Evolutionary conservation across 371 early-diverging fungal species (phyloP).

Genomic region (Mortierella sp.): DNA sequence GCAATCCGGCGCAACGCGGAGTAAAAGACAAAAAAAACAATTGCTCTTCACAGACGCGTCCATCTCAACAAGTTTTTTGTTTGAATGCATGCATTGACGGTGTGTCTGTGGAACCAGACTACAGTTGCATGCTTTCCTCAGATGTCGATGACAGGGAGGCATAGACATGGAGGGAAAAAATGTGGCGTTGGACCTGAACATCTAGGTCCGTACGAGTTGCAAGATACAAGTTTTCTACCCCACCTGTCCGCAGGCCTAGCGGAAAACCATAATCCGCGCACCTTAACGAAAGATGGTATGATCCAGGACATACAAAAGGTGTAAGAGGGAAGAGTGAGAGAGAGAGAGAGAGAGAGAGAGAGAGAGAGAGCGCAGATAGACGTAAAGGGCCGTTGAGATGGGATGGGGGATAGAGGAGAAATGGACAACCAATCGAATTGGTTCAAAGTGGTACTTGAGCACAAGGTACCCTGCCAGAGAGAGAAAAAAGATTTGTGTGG

Average conservation of each 20-base stretch:
- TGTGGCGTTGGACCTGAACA: background rate
- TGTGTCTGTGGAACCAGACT: background rate
- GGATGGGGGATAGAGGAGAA: background rate
- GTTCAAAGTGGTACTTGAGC: background rate
- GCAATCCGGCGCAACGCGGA: slow-evolving; percentile 5
- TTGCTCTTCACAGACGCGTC: background rate
- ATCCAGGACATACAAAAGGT: background rate
- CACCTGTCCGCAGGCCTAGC: too few relatives aligned
- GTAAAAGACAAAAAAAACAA: background rate
- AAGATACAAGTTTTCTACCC: too few relatives aligned
- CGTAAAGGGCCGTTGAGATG: too few relatives aligned
- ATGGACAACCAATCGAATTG: background rate
- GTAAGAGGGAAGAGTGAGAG: background rate
- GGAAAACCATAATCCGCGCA: too few relatives aligned
- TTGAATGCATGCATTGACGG: too few relatives aligned
- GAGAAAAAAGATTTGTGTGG: slow-evolving; percentile 13
- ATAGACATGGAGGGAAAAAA: background rate
- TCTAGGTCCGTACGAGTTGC: too few relatives aligned
- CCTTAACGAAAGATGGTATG: too few relatives aligned
- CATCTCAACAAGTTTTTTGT: background rate
- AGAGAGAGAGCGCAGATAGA: background rate
- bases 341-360: background rate
- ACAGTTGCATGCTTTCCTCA: too few relatives aligned
- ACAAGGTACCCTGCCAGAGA: slow-evolving; percentile 1
- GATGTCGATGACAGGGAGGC: background rate